Evolutionary conservation across 2,329 filamentous ascomycete species (phyloP), one percentile per base, ranked within the genome.

Genomic region (Ceratocystis colombiana): DNA sequence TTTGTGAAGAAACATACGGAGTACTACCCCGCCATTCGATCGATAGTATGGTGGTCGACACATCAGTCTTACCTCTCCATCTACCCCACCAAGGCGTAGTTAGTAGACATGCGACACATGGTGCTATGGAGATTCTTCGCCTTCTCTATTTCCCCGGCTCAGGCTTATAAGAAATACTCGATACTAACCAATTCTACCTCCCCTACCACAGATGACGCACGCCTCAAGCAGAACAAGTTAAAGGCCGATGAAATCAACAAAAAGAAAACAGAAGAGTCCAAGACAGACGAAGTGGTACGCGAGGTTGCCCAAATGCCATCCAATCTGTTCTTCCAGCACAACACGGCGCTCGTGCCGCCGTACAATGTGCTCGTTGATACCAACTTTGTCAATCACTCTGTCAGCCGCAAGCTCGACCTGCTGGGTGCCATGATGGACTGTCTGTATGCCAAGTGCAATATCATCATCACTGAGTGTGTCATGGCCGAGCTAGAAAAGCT

Each of bases 351-450:
- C 57, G 85, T 89, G 10, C 90, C 92, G 2, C 90, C 91, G 1
- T 95, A 96, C 79, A 77, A 77, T 62, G 83, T 93, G 66, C 83
- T 95, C 8, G 82, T 94, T 72, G 90, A 96, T 75, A 93, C 90
- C 75, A 96, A 96, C 74, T 96, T 96, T 73, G 82, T 96, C 69
- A 90, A 86, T 48, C 91, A 96, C 76, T 94, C 91, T 0, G 89
- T 97, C 1, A 89, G 92, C 75, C 85, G 88, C 71, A 97, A 99
- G 78, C 84, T 97, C 22, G 90, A 92, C 44, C 79, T 97, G 12
- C 82, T 96, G 22, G 87, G 93, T 68, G 86, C 88, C 2, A 89
- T 96, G 79, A 96, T 96, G 90, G 91, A 96, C 75, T 88, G 89
- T 65, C 82, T 99, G 3, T 96, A 92, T 74, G 93, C 93, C 20